Evolutionary conservation across 306 rosid species (phyloP).

Genomic region (Fragaria iinumae): DNA sequence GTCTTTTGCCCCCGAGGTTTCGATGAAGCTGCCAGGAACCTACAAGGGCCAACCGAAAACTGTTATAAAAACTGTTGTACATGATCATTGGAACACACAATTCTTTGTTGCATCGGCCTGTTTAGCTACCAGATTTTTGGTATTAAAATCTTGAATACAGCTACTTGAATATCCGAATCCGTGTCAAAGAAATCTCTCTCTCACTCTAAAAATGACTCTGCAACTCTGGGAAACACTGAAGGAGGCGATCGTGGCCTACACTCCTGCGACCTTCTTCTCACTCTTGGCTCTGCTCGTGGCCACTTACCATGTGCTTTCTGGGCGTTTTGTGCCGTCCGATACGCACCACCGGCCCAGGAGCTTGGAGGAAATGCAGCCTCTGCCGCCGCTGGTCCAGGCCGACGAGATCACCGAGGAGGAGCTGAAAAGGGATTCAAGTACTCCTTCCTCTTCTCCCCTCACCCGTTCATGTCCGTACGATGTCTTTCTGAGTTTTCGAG

Average conservation of each 20-base stretch:
- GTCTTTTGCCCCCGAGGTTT: too few relatives aligned
- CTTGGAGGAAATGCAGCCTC: neutral
- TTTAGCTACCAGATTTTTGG: too few relatives aligned
- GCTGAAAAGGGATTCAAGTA: neutral
- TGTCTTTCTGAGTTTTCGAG: neutral
- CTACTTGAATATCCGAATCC: too few relatives aligned
- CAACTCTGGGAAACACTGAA: conserved; percentile 80
- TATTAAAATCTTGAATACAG: too few relatives aligned
- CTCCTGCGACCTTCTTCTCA: conserved; percentile 77
- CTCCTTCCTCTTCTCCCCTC: neutral
- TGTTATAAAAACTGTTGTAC: too few relatives aligned
- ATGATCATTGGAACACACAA: too few relatives aligned
- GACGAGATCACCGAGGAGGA: neutral
- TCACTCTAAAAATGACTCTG: conserved; percentile 49
- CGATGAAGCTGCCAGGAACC: too few relatives aligned
- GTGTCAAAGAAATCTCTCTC: too few relatives aligned
- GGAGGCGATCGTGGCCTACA: conserved; percentile 68
- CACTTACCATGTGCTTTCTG: conserved; percentile 51
- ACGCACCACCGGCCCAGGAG: conserved; percentile 15
- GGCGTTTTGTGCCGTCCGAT: conserved; percentile 48
- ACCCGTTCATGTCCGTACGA: neutral
- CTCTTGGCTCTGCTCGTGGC: conserved; percentile 53
- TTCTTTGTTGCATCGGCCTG: neutral
- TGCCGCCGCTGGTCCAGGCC: neutral
- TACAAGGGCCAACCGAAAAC: too few relatives aligned